Conservation (phyloP, 257 asterid species). For the Fraxinus pennsylvanica region DNA sequence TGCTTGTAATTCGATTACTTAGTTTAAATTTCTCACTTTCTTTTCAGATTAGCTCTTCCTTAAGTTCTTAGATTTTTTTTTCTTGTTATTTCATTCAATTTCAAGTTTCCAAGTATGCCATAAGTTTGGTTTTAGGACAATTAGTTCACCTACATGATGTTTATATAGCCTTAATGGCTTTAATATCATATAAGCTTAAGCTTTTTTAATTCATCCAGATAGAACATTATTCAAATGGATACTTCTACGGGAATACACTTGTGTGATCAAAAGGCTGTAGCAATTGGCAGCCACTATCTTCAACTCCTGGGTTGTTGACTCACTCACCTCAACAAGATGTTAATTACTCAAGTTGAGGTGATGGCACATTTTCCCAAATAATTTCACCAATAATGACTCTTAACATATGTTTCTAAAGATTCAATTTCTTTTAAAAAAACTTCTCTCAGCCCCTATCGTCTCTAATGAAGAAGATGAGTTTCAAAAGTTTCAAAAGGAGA, state of each 20-base stretch:
- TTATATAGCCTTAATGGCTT: constrained; percentile 22
- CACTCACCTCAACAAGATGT: constrained; percentile 39
- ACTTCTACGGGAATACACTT: constrained; percentile 62
- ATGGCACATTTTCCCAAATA: constrained; percentile 9
- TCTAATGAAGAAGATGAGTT: constrained; percentile 79
- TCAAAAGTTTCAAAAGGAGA: constrained; percentile 83
- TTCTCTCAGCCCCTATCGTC: constrained; percentile 44
- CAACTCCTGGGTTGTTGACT: constrained; percentile 51
- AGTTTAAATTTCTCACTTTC: constrained; percentile 29
- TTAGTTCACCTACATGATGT: constrained; percentile 42
- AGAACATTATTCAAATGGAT: constrained; percentile 85
- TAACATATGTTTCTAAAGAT: constrained; percentile 15
- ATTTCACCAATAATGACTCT: not conserved
- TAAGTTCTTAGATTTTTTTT: constrained; percentile 28
- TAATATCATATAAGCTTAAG: constrained; percentile 30
- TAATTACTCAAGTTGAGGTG: constrained; percentile 44
- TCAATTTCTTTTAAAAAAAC: not conserved
- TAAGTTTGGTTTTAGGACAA: constrained; percentile 33
- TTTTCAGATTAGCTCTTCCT: constrained; percentile 24
- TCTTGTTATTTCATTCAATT: constrained; percentile 26
- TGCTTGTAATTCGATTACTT: constrained; percentile 1
- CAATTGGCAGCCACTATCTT: constrained; percentile 76
- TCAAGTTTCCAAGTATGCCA: constrained; percentile 35
- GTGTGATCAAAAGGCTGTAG: constrained; percentile 83
- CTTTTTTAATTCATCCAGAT: constrained; percentile 52